A percentile compares a stretch with the other conserved stretches of the same genome.
phyloP scores from a whole-genome alignment of 2,329 filamentous ascomycete genomes.

The Aureobasidium sp. region DNA sequence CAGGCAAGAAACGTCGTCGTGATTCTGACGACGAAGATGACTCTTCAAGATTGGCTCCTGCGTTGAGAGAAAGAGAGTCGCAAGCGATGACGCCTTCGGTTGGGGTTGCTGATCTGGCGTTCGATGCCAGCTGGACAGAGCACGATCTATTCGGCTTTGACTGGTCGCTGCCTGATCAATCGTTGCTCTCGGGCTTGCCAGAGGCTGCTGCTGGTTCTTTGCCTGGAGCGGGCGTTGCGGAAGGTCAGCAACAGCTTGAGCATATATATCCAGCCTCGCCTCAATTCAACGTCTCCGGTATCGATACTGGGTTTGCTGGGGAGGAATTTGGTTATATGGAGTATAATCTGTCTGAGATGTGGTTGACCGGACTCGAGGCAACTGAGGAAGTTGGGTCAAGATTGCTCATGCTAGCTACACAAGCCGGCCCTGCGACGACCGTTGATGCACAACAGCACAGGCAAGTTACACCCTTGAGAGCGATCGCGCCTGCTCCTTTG shows the following conservation, averaged over 20 bases:
- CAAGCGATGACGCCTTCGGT: background rate
- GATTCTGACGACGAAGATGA: background rate
- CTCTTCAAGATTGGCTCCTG: background rate
- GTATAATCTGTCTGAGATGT: background rate
- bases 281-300: background rate
- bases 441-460: background rate
- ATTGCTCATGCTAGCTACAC: background rate
- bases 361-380: background rate
- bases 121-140: background rate
- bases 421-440: background rate
- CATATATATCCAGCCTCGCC: background rate
- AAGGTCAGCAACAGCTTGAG: background rate
- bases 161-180: background rate
- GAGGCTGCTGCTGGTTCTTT: background rate
- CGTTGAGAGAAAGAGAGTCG: background rate
- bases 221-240: background rate
- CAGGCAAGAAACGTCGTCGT: background rate
- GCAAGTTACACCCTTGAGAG: background rate
- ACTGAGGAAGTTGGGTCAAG: background rate
- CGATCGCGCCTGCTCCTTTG: background rate
- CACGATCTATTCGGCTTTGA: background rate
- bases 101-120: background rate
- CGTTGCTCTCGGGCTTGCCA: background rate
- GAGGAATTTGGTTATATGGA: background rate
- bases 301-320: background rate